Evolutionary conservation across 352 stramenopile species (phyloP).

Genomic region (Pythium biforme): DNA sequence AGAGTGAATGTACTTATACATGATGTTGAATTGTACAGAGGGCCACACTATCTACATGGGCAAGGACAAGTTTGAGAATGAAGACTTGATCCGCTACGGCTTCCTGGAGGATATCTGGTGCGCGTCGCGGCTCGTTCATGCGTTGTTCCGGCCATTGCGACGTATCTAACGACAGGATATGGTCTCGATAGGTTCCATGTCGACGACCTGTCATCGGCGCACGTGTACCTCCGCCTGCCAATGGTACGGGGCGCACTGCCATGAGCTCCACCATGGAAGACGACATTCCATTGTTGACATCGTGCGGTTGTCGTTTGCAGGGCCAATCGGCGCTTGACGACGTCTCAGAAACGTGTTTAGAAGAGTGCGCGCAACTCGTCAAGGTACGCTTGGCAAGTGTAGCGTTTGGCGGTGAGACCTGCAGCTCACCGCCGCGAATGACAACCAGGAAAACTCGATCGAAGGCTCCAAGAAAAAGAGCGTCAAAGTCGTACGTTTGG

Average conservation of each 20-base stretch:
- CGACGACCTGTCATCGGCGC: constrained; percentile 96
- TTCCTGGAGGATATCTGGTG: constrained; percentile 94
- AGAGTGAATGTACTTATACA: background rate
- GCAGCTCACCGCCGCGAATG: background rate
- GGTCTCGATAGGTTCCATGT: constrained; percentile 92
- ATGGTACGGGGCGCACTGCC: constrained; percentile 33
- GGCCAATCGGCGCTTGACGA: constrained; percentile 74
- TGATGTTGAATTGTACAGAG: constrained; percentile 36
- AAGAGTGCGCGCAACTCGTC: constrained; percentile 90
- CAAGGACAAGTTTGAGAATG: constrained; percentile 99
- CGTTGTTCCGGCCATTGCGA: background rate
- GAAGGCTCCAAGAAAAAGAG: constrained; percentile 92
- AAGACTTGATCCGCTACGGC: constrained; percentile 98
- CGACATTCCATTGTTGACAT: background rate
- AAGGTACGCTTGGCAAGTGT: constrained; percentile 57
- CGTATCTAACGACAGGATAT: background rate
- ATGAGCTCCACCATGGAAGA: background rate
- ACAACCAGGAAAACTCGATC: constrained; percentile 88
- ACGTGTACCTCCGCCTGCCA: constrained; percentile 97
- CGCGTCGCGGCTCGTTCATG: background rate
- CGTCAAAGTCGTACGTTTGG: constrained; percentile 67
- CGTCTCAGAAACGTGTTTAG: constrained; percentile 74
- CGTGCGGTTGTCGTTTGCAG: constrained; percentile 22
- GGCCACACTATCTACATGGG: constrained; percentile 96
- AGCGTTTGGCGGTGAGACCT: background rate